Base-by-base conservation (phyloP, 2,329 filamentous ascomycete species). In the Fusarium concolor region DNA sequence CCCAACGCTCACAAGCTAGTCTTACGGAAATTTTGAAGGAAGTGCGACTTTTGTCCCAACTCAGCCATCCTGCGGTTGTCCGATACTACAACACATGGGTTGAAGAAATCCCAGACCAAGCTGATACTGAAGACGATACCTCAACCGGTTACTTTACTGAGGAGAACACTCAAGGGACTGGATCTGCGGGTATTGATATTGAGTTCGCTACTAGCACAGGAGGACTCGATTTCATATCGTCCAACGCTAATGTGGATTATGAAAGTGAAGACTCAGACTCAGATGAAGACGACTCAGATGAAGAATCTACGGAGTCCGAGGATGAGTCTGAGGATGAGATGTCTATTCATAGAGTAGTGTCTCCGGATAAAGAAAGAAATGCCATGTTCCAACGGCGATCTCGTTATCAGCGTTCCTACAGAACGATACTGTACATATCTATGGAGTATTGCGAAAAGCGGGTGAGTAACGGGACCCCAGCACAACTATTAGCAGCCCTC, bases 391-490 rank as follows among this genome's bases (percentile, higher is more conserved):
- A 74, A 41, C 74, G 76, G 14, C 70, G 80, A 57, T 67, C 77
- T 62, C 62, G 82, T 44, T 79, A 80, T 41, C 83, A 86, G 56
- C 83, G 86, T 42, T 80, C 87, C 6, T 86, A 87, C 62, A 87
- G 87, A 52, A 94, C 91, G 1, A 90, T 94, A 9, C 85, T 99
- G 41, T 99, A 97, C 77, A 98, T 99, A 56, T 96, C 97, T 63
- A 99, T 99, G 96, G 96, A 99, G 76, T 97, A 97, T 71, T 99
- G 96, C 75, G 95, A 98, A 77, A 96, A 95, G 76, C 88, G 92
- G 70, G 89, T 91, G 81, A 78, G 86, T 80, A 5, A 18, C 6
- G 10, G 9, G 15, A 11, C 17, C 22, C 5, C n/a, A 24, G 6
- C 10, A 12, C 5, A 33, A 20, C 12, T 12, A 18, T 14, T 22